phyloP scores from a whole-genome alignment of 331 rosid genomes.

The Erythrophleum ivorense region DNA sequence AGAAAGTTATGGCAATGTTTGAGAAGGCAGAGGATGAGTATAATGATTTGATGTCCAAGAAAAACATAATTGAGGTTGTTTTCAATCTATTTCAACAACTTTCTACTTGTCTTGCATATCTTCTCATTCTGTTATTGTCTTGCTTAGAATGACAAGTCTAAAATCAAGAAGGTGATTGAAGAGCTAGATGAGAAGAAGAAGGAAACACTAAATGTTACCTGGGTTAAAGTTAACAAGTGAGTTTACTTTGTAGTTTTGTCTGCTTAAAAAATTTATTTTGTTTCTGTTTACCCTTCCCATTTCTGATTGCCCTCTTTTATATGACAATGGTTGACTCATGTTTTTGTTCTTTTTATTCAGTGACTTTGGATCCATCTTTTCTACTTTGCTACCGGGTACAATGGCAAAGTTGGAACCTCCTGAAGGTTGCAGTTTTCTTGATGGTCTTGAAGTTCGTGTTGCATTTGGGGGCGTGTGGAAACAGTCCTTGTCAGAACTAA shows the following conservation, averaged over 20 bases:
- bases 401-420: slow-evolving; percentile 97
- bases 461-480: slow-evolving; percentile 99
- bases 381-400: slow-evolving; percentile 94
- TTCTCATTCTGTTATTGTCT: slow-evolving; percentile 44
- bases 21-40: slow-evolving; percentile 99
- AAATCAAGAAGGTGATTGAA: slow-evolving; percentile 96
- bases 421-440: slow-evolving; percentile 91
- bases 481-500: slow-evolving; percentile 94
- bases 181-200: slow-evolving; percentile 98
- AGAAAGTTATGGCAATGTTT: slow-evolving; percentile 99
- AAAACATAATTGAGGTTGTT: slow-evolving; percentile 94
- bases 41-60: slow-evolving; percentile 90
- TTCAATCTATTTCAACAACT: slow-evolving; percentile 21
- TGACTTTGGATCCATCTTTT: slow-evolving; percentile 96
- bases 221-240: slow-evolving; percentile 90
- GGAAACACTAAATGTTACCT: slow-evolving; percentile 93
- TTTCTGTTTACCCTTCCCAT: slow-evolving; percentile 3
- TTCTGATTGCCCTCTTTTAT: slow-evolving; percentile 13
- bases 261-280: slow-evolving; percentile 8
- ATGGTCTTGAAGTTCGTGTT: slow-evolving; percentile 97
- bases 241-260: slow-evolving; percentile 40
- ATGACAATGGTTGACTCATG: slow-evolving; percentile 24
- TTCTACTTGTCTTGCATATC: slow-evolving; percentile 34
- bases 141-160: slow-evolving; percentile 87
- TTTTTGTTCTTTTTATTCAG: slow-evolving; percentile 46